phyloP scores from a whole-genome alignment of 1,139 yeast genomes.

The Lodderomyces oxycetoniae region DNA sequence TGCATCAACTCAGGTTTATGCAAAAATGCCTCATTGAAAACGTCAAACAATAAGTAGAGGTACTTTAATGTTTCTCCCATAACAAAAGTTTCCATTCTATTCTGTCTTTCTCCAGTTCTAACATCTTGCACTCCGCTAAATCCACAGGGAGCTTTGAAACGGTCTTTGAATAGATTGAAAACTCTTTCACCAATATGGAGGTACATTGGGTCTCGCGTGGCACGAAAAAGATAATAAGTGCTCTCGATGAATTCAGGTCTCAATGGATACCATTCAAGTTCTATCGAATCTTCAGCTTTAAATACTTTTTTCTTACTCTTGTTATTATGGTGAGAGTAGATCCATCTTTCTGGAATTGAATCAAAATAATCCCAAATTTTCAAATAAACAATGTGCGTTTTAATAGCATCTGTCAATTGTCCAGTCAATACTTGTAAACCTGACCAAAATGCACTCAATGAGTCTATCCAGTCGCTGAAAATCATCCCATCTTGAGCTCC shows the following conservation, averaged over 20 bases:
- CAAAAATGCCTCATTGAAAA: conserved; percentile 50
- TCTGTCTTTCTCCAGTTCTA: conserved; percentile 56
- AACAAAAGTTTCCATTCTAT: conserved; percentile 90
- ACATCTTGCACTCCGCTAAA: conserved; percentile 75
- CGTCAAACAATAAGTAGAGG: conserved; percentile 74
- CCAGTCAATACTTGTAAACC: conserved; percentile 82
- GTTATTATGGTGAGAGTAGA: conserved; percentile 23
- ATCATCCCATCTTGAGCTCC: conserved; percentile 48
- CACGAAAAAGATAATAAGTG: conserved; percentile 75
- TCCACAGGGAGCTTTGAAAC: conserved; percentile 66
- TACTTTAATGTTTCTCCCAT: conserved; percentile 83
- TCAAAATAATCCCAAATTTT: conserved; percentile 80
- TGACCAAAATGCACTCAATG: conserved; percentile 83
- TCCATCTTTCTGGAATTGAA: conserved; percentile 88
- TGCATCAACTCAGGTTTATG: conserved; percentile 25
- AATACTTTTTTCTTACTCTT: conserved; percentile 10
- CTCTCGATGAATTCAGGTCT: conserved; percentile 91
- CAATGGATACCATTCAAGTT: conserved; percentile 86
- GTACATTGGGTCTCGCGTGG: conserved; percentile 83
- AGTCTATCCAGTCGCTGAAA: conserved; percentile 71
- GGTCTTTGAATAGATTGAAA: conserved; percentile 48
- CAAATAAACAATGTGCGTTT: conserved; percentile 58
- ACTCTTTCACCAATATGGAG: conserved; percentile 68
- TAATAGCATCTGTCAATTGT: conserved; percentile 60
- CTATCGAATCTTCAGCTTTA: conserved; percentile 28